Conservation (phyloP, 805 yeast species). For the Ogataea populi-albae region DNA sequence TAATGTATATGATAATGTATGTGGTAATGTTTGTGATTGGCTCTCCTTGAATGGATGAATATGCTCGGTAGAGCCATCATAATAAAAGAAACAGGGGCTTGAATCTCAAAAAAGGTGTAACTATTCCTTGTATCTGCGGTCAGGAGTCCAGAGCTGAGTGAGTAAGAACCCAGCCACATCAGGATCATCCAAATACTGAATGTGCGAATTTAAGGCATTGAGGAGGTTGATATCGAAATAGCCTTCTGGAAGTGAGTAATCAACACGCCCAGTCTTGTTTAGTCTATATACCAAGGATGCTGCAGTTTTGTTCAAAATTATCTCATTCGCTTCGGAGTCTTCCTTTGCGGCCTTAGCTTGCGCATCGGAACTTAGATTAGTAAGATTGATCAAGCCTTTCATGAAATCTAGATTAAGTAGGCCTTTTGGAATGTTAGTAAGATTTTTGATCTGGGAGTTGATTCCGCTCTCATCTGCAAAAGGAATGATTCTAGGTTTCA, state of each 20-base stretch:
- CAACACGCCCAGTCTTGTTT: slow-evolving; percentile 77
- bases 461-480: slow-evolving; percentile 47
- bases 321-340: slow-evolving; percentile 5
- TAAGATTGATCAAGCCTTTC: slow-evolving; percentile 16
- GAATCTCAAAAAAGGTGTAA: no score
- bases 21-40: no score
- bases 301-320: slow-evolving; percentile 28
- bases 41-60: no score
- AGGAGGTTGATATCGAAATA: slow-evolving; percentile 75
- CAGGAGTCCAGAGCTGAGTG: slow-evolving; percentile 45
- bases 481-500: slow-evolving; percentile 57
- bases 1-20: no score
- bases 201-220: slow-evolving; percentile 83
- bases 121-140: no score
- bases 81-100: no score
- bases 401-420: slow-evolving; percentile 29
- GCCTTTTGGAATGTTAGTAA: slow-evolving; percentile 18
- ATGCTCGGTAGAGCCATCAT: no score
- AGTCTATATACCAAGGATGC: slow-evolving; percentile 40
- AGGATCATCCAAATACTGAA: slow-evolving; percentile 81
- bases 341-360: neutral
- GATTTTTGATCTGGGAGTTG: slow-evolving; percentile 32
- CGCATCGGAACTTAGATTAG: slow-evolving; percentile 14
- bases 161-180: slow-evolving; percentile 80
- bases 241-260: slow-evolving; percentile 75